These are phyloP conservation scores for Astrephomene gubernaculifera DNA, from an alignment of 139 green algal genomes.

Conservation along the genomic window DNA sequence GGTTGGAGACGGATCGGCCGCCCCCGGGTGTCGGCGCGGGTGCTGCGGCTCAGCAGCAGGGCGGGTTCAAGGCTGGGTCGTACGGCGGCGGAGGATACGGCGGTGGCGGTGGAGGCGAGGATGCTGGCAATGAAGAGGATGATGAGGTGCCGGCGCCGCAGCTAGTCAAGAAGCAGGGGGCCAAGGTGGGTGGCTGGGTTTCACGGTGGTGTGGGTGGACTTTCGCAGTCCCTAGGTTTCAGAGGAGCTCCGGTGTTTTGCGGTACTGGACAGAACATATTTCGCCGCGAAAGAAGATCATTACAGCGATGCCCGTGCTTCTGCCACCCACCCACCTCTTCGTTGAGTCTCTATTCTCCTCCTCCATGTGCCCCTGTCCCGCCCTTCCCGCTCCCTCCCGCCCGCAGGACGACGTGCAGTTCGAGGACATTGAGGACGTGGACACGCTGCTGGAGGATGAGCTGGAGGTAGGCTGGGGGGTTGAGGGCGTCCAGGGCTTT, in stretches of 20 bases:
- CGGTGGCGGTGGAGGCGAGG: no score
- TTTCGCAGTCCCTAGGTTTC: no score
- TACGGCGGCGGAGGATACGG: not conserved
- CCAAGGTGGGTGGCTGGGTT: not conserved
- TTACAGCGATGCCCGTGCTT: no score
- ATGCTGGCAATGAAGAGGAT: not conserved
- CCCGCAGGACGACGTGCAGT: conserved; percentile 21
- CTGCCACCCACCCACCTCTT: no score
- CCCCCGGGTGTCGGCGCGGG: not conserved
- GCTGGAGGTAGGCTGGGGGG: conserved; percentile 11
- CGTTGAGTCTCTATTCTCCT: no score
- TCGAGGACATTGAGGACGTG: conserved; percentile 43
- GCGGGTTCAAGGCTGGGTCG: not conserved
- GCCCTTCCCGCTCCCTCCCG: not conserved
- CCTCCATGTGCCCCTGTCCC: not conserved
- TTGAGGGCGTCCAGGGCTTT: no score
- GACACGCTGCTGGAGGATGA: conserved; percentile 31
- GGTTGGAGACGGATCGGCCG: conserved; percentile 18
- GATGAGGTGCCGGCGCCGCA: not conserved
- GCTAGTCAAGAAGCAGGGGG: not conserved
- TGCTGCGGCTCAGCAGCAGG: not conserved
- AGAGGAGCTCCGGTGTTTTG: no score
- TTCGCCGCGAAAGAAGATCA: no score
- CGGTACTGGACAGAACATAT: no score
- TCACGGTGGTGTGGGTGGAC: not conserved